These are phyloP conservation scores for Paramecium caudatum DNA, from an alignment of 73 alveolate genomes.

Conservation along the genomic window DNA sequence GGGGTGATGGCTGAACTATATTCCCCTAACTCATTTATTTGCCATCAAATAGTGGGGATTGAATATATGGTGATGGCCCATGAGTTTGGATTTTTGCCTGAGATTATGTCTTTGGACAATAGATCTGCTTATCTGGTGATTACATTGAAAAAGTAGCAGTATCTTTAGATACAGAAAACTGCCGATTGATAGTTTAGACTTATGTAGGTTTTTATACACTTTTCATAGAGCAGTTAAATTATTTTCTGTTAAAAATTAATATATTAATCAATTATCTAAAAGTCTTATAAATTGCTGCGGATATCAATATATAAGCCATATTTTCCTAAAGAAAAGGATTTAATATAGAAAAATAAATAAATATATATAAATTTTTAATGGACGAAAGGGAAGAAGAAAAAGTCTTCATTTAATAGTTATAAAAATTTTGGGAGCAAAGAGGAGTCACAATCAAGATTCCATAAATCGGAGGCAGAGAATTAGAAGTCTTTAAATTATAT, in stretches of 20 bases:
- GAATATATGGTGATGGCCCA: slow-evolving; percentile 4
- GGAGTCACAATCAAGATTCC: slow-evolving; percentile 90
- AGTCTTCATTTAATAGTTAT: slow-evolving; percentile 47
- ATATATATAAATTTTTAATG: slow-evolving; percentile 11
- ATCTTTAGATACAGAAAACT: slow-evolving; percentile 6
- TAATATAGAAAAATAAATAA: neutral
- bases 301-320: too few species aligned
- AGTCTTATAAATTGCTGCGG: too few species aligned
- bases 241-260: slow-evolving; percentile 8
- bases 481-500: slow-evolving; percentile 95
- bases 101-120: slow-evolving; percentile 6
- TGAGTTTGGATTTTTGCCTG: slow-evolving; percentile 41
- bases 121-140: slow-evolving; percentile 52
- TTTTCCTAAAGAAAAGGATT: neutral
- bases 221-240: slow-evolving; percentile 43
- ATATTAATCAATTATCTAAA: neutral
- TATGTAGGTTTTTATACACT: neutral
- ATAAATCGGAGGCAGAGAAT: slow-evolving; percentile 97
- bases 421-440: slow-evolving; percentile 75
- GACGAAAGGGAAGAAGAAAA: slow-evolving; percentile 67
- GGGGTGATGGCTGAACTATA: slow-evolving; percentile 5
- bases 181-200: neutral
- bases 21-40: neutral
- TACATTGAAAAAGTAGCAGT: neutral
- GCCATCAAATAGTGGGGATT: slow-evolving; percentile 36